These are phyloP conservation scores for Termitomyces sp. DNA, from an alignment of 1,284 basidiomycete genomes.

Conservation along the genomic window DNA sequence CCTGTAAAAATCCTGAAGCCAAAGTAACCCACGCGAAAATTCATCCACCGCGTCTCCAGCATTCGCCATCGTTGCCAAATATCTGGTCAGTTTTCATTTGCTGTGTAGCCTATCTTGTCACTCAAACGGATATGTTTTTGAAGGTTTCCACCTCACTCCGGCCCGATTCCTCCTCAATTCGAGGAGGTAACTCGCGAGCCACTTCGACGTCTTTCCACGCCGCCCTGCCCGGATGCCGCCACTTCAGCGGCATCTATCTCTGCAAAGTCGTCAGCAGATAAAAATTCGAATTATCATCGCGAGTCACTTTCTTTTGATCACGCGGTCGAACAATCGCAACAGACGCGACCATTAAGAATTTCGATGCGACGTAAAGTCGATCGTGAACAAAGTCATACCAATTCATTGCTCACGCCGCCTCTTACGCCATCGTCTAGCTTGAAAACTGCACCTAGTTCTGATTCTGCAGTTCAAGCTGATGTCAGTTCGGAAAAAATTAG, in stretches of 20 bases:
- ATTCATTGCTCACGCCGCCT: conserved; percentile 16
- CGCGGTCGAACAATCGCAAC: conserved; percentile 4
- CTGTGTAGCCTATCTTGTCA: not conserved
- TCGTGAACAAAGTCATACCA: conserved; percentile 15
- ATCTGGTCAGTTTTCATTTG: conserved; percentile 37
- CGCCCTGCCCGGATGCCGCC: conserved; percentile 15
- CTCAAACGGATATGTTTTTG: conserved; percentile 1
- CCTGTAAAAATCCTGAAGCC: conserved; percentile 4
- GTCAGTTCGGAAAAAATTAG: not conserved
- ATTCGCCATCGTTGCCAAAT: conserved; percentile 59
- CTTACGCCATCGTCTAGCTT: conserved; percentile 20
- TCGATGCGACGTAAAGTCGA: conserved; percentile 17
- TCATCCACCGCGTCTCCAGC: conserved; percentile 48
- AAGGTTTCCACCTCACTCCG: conserved; percentile 40
- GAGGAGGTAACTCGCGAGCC: conserved; percentile 21
- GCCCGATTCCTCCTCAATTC: conserved; percentile 31
- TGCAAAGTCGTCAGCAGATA: not conserved
- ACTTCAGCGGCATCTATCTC: not conserved
- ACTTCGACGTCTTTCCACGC: conserved; percentile 29
- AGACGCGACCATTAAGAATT: conserved; percentile 14
- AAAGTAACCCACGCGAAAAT: conserved; percentile 18
- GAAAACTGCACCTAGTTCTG: conserved; percentile 16
- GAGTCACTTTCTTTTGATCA: conserved; percentile 18
- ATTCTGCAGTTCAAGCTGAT: conserved; percentile 12
- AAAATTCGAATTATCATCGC: conserved; percentile 7